Evolutionary conservation across 1,284 basidiomycete genomes (phyloP).

Genomic region (Ustanciosporium gigantosporum): DNA sequence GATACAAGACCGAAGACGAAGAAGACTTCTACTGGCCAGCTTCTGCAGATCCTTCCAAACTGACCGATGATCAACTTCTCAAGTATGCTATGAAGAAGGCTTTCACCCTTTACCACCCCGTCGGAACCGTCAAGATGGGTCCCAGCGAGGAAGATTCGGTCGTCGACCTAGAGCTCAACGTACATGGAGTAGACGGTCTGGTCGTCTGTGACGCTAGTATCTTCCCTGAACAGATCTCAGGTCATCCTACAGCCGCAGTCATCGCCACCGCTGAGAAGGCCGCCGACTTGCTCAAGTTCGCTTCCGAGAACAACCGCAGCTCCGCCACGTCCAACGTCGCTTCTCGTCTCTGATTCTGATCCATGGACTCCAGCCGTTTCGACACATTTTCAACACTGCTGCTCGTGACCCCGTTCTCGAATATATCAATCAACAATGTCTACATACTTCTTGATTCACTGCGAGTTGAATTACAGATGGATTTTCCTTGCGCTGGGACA

Average conservation of each 20-base stretch:
- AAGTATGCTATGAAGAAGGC: slow-evolving; percentile 64
- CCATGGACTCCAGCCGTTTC: no score
- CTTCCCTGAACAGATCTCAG: slow-evolving; percentile 49
- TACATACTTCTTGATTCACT: no score
- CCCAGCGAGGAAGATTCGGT: slow-evolving; percentile 21
- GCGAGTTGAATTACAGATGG: no score
- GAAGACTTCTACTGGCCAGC: slow-evolving; percentile 36
- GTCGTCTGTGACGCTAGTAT: slow-evolving; percentile 47
- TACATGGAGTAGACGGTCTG: slow-evolving; percentile 39
- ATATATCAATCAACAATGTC: no score
- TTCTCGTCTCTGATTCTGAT: slow-evolving; percentile 24
- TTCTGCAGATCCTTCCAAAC: slow-evolving; percentile 45
- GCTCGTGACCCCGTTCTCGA: background rate
- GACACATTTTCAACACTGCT: no score
- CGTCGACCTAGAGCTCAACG: slow-evolving; percentile 36
- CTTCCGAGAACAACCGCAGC: slow-evolving; percentile 9
- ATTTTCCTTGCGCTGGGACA: no score
- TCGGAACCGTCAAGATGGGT: slow-evolving; percentile 62
- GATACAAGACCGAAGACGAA: slow-evolving; percentile 28
- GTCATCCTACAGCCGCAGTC: slow-evolving; percentile 42
- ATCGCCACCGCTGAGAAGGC: slow-evolving; percentile 44
- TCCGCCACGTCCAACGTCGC: slow-evolving; percentile 10
- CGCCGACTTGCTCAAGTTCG: slow-evolving; percentile 23
- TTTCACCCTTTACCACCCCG: slow-evolving; percentile 69
- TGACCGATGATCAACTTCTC: slow-evolving; percentile 46